phyloP scores from a whole-genome alignment of 495 filamentous ascomycete genomes.

The Chaetomium tenue region DNA sequence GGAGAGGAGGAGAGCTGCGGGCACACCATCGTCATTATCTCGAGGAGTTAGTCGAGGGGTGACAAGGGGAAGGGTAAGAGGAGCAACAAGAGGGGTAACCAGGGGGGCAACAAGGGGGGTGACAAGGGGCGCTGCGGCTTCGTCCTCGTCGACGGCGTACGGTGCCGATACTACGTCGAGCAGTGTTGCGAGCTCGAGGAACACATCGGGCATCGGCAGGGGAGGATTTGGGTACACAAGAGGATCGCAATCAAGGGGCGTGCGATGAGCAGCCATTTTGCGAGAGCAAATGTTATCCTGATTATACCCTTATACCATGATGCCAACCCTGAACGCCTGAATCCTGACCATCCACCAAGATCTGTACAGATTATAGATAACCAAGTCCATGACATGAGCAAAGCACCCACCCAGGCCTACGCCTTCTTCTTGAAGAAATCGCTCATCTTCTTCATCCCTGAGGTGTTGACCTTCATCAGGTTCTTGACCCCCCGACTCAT shows the following conservation, averaged over 20 bases:
- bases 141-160: slow-evolving; percentile 32
- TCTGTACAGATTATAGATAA: slow-evolving; percentile 5
- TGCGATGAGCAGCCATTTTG: slow-evolving; percentile 6
- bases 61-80: slow-evolving; percentile 26
- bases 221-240: slow-evolving; percentile 31
- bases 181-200: slow-evolving; percentile 33
- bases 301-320: not conserved
- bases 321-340: slow-evolving; percentile 13
- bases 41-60: slow-evolving; percentile 31
- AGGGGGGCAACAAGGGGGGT: not conserved
- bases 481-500: slow-evolving; percentile 73
- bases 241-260: slow-evolving; percentile 23
- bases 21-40: slow-evolving; percentile 36
- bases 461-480: slow-evolving; percentile 82
- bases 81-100: slow-evolving; percentile 10
- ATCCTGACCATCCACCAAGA: slow-evolving; percentile 7
- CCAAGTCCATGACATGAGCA: not conserved
- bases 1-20: slow-evolving; percentile 53
- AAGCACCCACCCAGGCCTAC: slow-evolving; percentile 8
- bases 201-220: slow-evolving; percentile 44
- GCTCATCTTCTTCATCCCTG: slow-evolving; percentile 96
- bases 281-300: slow-evolving; percentile 10
- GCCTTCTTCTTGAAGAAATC: slow-evolving; percentile 83
- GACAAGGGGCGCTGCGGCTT: slow-evolving; percentile 12
- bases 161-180: slow-evolving; percentile 35